These are phyloP conservation scores for Skeletonema potamos DNA, from an alignment of 108 stramenopile genomes.

Conservation along the genomic window DNA sequence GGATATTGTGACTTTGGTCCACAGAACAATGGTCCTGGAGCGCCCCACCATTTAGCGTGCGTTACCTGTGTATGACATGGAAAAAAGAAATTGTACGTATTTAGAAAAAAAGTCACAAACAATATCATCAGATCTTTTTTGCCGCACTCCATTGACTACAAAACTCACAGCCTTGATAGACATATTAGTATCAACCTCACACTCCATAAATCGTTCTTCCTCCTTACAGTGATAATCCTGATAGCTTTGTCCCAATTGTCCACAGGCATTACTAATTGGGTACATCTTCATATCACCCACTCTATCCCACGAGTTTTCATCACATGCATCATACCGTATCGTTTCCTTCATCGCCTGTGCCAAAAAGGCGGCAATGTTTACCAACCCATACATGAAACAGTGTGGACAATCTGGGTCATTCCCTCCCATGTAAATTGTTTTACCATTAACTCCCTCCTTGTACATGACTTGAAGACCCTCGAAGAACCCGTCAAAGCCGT, in stretches of 20 bases:
- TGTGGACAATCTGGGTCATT: conserved; percentile 17
- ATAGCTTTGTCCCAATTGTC: conserved; percentile 41
- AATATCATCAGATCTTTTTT: not conserved
- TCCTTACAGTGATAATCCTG: conserved; percentile 51
- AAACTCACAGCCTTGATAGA: conserved; percentile 35
- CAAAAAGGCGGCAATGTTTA: conserved; percentile 50
- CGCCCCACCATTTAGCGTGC: conserved; percentile 55
- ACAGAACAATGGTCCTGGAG: conserved; percentile 45
- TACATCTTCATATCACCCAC: conserved; percentile 39
- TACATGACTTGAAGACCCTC: conserved; percentile 43
- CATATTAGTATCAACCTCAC: conserved; percentile 48
- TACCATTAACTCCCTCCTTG: conserved; percentile 42
- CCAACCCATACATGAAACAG: conserved; percentile 47
- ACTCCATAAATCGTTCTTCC: conserved; percentile 53
- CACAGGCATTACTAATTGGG: conserved; percentile 44
- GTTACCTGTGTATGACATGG: conserved; percentile 6
- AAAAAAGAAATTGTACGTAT: not conserved
- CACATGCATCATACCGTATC: conserved; percentile 57
- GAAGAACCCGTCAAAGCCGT: conserved; percentile 45
- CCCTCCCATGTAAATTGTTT: conserved; percentile 38
- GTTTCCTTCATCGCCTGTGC: conserved; percentile 61
- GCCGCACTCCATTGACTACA: not conserved
- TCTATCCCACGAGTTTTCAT: conserved; percentile 59
- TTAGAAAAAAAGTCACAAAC: not conserved
- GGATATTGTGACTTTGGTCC: conserved; percentile 33